These are phyloP conservation scores for Linnemannia zychae DNA, from an alignment of 192 early-diverging fungal genomes.

Conservation along the genomic window DNA sequence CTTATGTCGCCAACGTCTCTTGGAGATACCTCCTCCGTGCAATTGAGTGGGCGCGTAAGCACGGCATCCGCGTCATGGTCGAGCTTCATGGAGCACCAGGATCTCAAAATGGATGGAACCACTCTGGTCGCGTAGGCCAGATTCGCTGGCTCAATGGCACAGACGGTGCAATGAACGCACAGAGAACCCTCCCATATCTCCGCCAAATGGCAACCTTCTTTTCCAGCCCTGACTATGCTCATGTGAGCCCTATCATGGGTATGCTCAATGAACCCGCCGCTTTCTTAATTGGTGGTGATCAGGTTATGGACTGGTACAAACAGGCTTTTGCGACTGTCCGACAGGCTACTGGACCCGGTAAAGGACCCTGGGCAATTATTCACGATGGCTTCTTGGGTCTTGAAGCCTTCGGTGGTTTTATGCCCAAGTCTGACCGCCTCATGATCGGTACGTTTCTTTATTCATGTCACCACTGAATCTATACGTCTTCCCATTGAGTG, in stretches of 20 bases:
- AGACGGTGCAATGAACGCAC: slow-evolving; percentile 59
- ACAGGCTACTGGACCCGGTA: slow-evolving; percentile 38
- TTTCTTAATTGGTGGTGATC: slow-evolving; percentile 22
- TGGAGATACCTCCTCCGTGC: slow-evolving; percentile 69
- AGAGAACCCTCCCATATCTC: slow-evolving; percentile 64
- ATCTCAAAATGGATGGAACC: slow-evolving; percentile 80
- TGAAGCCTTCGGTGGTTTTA: slow-evolving; percentile 53
- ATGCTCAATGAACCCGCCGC: slow-evolving; percentile 63
- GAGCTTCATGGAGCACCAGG: slow-evolving; percentile 81
- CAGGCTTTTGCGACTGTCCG: slow-evolving; percentile 55
- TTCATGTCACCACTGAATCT: background rate
- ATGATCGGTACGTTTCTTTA: slow-evolving; percentile 56
- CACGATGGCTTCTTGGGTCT: slow-evolving; percentile 64
- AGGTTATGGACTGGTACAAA: slow-evolving; percentile 58
- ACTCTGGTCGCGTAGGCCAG: slow-evolving; percentile 57
- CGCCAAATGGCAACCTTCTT: slow-evolving; percentile 68
- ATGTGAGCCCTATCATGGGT: slow-evolving; percentile 64
- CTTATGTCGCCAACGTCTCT: slow-evolving; percentile 71
- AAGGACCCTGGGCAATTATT: slow-evolving; percentile 54
- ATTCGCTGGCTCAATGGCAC: slow-evolving; percentile 62
- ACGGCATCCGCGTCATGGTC: slow-evolving; percentile 74
- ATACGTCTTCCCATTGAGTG: too few species aligned
- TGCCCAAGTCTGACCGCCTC: slow-evolving; percentile 50
- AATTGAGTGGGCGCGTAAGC: slow-evolving; percentile 73
- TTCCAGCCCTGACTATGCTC: slow-evolving; percentile 58